A percentile compares a stretch with the other conserved stretches of the same genome.
Evolutionary conservation across 2,329 filamentous ascomycete genomes (phyloP).

Genomic region (Mariannaea sp.): DNA sequence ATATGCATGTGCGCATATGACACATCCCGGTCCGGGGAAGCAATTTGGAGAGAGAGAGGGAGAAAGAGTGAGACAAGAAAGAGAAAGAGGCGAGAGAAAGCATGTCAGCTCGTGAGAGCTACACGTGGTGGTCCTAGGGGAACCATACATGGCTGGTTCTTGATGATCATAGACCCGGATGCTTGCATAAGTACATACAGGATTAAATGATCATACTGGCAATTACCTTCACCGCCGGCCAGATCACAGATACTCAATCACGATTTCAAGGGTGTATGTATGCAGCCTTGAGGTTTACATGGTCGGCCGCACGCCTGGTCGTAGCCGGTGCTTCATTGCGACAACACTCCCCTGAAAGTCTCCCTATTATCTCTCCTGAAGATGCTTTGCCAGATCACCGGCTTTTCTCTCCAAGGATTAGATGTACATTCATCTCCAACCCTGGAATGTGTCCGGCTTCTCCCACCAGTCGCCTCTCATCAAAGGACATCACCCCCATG

Average conservation of each 20-base stretch:
- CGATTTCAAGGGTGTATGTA: too few species aligned
- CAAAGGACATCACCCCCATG: neutral
- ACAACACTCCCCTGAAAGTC: neutral
- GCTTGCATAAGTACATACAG: too few species aligned
- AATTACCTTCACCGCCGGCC: too few species aligned
- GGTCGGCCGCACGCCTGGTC: neutral
- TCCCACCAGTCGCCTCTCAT: neutral
- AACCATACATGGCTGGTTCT: neutral
- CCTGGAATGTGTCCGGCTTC: conserved; percentile 7
- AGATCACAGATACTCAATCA: neutral
- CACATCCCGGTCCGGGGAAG: neutral
- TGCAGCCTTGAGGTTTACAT: neutral
- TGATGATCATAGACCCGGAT: too few species aligned
- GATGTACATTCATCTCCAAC: neutral
- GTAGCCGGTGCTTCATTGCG: neutral
- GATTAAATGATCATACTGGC: too few species aligned
- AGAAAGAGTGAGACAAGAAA: too few species aligned
- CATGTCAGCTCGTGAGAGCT: neutral
- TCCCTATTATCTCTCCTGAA: neutral
- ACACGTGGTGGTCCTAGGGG: neutral
- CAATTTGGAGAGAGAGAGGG: neutral
- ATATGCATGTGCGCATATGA: neutral
- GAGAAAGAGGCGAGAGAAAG: too few species aligned
- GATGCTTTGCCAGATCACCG: conserved; percentile 1
- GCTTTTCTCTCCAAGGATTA: neutral